Evolutionary conservation across 2,329 filamentous ascomycete species (phyloP).

Genomic region (Myriosclerotinia scirpicola): DNA sequence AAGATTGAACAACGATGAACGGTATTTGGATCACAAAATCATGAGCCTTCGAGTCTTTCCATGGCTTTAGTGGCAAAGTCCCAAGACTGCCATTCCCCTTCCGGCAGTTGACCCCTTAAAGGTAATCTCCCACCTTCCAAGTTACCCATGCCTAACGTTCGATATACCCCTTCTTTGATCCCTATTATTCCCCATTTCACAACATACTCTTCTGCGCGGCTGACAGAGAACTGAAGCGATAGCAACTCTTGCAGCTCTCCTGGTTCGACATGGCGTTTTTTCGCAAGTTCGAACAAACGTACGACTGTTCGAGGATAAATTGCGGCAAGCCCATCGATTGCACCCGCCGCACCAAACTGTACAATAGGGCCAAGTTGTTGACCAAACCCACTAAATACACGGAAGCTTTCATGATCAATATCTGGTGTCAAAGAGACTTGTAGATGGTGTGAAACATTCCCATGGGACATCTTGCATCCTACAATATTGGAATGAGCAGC

Average conservation of each 20-base stretch:
- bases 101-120: constrained; percentile 54
- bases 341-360: constrained; percentile 35
- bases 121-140: constrained; percentile 58
- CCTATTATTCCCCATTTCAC: constrained; percentile 54
- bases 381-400: constrained; percentile 52
- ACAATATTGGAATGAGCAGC: constrained; percentile 64
- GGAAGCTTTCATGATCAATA: constrained; percentile 58
- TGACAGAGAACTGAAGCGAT: constrained; percentile 57
- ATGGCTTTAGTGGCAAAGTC: constrained; percentile 7
- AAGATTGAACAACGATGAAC: not conserved
- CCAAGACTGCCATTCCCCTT: constrained; percentile 47
- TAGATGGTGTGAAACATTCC: constrained; percentile 59
- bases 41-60: constrained; percentile 4
- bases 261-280: constrained; percentile 42
- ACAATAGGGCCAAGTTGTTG: constrained; percentile 18
- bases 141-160: constrained; percentile 56
- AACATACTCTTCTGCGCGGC: constrained; percentile 58
- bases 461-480: constrained; percentile 66
- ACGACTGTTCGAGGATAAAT: constrained; percentile 61
- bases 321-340: constrained; percentile 64
- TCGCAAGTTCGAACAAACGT: constrained; percentile 52
- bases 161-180: constrained; percentile 60
- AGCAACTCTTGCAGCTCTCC: constrained; percentile 48
- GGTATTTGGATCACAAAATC: not conserved
- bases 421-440: constrained; percentile 58